Conservation (phyloP, 2,329 filamentous ascomycete genomes). For the Byssothecium circinans region DNA sequence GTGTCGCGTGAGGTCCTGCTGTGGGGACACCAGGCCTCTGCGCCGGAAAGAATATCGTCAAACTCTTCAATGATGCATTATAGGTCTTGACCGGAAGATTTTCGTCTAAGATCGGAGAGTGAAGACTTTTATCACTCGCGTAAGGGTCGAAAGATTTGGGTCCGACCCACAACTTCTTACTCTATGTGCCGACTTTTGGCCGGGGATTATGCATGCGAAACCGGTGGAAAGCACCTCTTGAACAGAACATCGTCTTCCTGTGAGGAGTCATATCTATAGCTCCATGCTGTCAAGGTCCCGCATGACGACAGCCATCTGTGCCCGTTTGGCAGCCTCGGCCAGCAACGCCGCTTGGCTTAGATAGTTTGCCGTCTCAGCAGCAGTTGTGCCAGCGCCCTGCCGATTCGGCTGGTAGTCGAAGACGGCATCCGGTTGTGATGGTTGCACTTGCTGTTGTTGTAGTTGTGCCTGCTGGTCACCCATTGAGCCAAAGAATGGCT, state of each 20-base stretch:
- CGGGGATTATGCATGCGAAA: neutral
- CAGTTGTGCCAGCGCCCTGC: slow-evolving; percentile 36
- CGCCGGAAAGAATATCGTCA: too few relatives aligned
- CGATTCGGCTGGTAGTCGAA: slow-evolving; percentile 42
- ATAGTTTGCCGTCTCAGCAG: slow-evolving; percentile 60
- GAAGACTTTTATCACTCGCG: neutral
- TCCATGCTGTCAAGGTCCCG: slow-evolving; percentile 78
- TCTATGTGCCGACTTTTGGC: slow-evolving; percentile 9
- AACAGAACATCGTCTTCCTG: neutral
- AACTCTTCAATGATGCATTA: neutral
- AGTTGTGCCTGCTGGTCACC: slow-evolving; percentile 21
- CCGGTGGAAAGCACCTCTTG: neutral
- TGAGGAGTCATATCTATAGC: slow-evolving; percentile 42
- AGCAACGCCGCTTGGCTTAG: slow-evolving; percentile 82
- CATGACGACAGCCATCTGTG: slow-evolving; percentile 86
- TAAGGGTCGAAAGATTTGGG: neutral
- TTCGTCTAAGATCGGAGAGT: neutral
- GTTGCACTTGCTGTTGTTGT: slow-evolving; percentile 32
- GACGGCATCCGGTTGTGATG: slow-evolving; percentile 29
- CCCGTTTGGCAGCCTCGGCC: slow-evolving; percentile 89
- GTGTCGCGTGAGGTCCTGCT: neutral
- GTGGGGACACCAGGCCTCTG: too few relatives aligned
- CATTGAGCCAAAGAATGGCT: slow-evolving; percentile 35
- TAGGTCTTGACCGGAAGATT: neutral
- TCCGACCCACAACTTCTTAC: slow-evolving; percentile 5